phyloP scores from a whole-genome alignment of 371 early-diverging fungal species.

The Mortierella polycephala region DNA sequence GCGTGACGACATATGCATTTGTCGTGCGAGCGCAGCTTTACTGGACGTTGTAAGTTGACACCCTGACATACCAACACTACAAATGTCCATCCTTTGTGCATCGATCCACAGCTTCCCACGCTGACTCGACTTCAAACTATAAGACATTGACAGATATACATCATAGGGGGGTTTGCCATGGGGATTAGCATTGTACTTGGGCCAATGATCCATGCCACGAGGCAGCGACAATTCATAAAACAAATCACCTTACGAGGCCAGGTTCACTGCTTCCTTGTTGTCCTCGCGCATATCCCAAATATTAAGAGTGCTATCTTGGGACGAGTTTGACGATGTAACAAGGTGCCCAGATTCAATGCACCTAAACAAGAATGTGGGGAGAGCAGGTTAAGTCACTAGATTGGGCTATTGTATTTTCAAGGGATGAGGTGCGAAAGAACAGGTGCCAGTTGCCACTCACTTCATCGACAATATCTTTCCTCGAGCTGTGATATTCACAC shows the following conservation, averaged over 20 bases:
- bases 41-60: neutral
- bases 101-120: conserved; percentile 19
- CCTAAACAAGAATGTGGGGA: neutral
- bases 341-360: conserved; percentile 48
- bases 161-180: neutral
- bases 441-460: conserved; percentile 7
- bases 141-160: neutral
- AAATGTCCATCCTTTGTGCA: conserved; percentile 29
- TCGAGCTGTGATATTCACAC: conserved; percentile 18
- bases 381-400: neutral
- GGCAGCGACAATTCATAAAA: too few relatives aligned
- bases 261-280: neutral
- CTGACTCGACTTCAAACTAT: neutral
- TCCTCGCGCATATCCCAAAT: conserved; percentile 43
- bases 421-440: too few relatives aligned
- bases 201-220: neutral
- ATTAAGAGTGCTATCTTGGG: neutral
- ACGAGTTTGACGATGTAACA: conserved; percentile 16
- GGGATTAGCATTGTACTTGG: conserved; percentile 12
- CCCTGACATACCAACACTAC: conserved; percentile 22
- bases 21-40: neutral
- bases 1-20: too few relatives aligned
- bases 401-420: neutral
- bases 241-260: neutral
- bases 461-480: conserved; percentile 38